A percentile compares a stretch with the other conserved stretches of the same genome.
Conservation (phyloP, 2,329 filamentous ascomycete genomes). For the Xylaria sp. region DNA sequence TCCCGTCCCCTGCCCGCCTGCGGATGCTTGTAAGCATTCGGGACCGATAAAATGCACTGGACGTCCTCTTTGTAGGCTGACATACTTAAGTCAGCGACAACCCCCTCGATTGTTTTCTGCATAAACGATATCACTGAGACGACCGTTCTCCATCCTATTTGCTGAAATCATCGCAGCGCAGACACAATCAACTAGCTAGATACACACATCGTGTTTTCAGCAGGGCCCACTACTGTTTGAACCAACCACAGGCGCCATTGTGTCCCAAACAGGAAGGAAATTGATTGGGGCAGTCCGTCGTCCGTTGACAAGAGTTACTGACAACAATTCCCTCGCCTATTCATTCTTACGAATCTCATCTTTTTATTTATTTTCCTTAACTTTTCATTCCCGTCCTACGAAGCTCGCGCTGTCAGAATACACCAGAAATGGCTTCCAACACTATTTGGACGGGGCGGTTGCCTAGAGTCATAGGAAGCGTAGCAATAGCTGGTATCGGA, state of each 20-base stretch:
- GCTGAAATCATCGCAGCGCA: neutral
- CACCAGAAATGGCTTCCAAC: conserved; percentile 27
- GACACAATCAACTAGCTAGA: neutral
- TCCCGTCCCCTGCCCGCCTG: conserved; percentile 19
- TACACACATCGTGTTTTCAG: neutral
- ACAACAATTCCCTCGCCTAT: neutral
- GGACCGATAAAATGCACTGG: conserved; percentile 17
- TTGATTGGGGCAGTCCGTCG: conserved; percentile 27
- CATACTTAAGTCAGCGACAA: conserved; percentile 16
- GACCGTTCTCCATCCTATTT: neutral
- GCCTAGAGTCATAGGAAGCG: conserved; percentile 25
- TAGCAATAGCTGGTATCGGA: conserved; percentile 41
- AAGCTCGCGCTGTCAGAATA: neutral
- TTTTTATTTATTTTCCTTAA: no score
- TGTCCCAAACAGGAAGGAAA: conserved; percentile 30
- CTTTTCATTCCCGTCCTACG: neutral
- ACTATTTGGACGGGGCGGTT: conserved; percentile 21
- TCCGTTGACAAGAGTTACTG: neutral
- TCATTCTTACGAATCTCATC: neutral
- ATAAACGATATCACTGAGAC: neutral
- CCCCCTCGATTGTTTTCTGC: neutral
- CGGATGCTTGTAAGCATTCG: conserved; percentile 27
- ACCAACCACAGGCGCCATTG: conserved; percentile 25
- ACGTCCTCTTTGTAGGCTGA: neutral
- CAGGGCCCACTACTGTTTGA: conserved; percentile 7